Evolutionary conservation across 306 rosid species (phyloP), one percentile per base, ranked within the genome.

Genomic region (Trichosanthes cucumerina): DNA sequence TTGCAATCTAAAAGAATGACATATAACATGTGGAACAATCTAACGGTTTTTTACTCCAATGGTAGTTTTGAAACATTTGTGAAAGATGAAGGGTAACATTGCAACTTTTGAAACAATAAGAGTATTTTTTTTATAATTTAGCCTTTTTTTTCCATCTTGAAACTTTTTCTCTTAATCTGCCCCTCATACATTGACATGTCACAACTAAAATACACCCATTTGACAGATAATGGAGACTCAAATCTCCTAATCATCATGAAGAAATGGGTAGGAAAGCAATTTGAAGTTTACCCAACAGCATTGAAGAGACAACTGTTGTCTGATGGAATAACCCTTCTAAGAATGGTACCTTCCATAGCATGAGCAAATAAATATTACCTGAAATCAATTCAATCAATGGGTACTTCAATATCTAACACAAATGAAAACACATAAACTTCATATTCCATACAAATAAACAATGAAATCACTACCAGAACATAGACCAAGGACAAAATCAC

Each of bases 261-360:
- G 54, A 66, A 66, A 43, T 59, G 28, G 6, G n/a, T 70, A 23
- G 43, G 21, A 58, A 44, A 53, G 56, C 4, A 23, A 46, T 41
- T 19, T 13, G 66, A 76, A 80, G 81, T 86, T 78, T 84, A 96
- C 99, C 99, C 97, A 36, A 96, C 91, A 5, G 99, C 99, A 81
- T 96, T 96, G 78, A 96, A 96, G 81, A 96, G 91, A 81, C 99
- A 96, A 83, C 97, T 92, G 81, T 96, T 92, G 81, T 89, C 89
- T 24, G 98, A 91, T 79, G 95, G 96, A 84, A 91, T 93, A 38
- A 91, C 93, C 81, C 96, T 91, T 86, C 98, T 91, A 74, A 83
- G 83, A 28, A 93, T 82, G 74, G 77, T 58, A n/a, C 96, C 98
- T 79, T 93, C 98, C 98, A 89, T 92, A 78, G 53, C 83, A 19